A percentile compares a stretch with the other conserved stretches of the same genome.
These are phyloP conservation scores for Saksenaea oblongispora DNA, from an alignment of 371 early-diverging fungal species.

Conservation along the genomic window DNA sequence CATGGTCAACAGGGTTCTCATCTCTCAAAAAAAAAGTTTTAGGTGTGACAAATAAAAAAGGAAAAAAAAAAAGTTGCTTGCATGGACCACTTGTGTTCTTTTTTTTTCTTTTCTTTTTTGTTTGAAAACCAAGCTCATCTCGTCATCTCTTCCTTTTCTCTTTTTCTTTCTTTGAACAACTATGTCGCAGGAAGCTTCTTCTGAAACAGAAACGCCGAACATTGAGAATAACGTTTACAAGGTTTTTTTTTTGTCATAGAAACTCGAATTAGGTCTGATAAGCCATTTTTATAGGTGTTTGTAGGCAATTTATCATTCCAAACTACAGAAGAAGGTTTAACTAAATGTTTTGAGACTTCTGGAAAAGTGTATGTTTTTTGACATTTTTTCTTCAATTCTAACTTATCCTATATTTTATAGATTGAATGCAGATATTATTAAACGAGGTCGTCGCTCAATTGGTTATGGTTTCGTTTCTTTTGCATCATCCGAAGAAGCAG, in stretches of 20 bases:
- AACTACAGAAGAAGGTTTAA: conserved; percentile 78
- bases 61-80: background rate
- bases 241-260: background rate
- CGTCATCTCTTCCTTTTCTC: conserved; percentile 1
- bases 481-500: conserved; percentile 69
- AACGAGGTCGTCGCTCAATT: conserved; percentile 73
- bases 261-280: background rate
- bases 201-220: background rate
- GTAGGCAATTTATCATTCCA: conserved; percentile 93
- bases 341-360: conserved; percentile 66
- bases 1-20: no score
- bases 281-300: conserved; percentile 71
- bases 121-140: background rate
- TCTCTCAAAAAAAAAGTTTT: background rate
- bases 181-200: conserved; percentile 1
- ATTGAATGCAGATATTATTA: conserved; percentile 73
- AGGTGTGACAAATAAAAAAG: background rate
- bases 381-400: background rate
- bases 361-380: conserved; percentile 75
- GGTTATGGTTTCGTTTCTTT: conserved; percentile 95
- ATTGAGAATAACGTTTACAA: background rate
- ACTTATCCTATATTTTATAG: conserved; percentile 9
- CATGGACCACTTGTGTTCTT: background rate
- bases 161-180: conserved; percentile 1
- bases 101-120: conserved; percentile 3